These are phyloP conservation scores for Hypoxylon lienhwacheense DNA, from an alignment of 495 filamentous ascomycete genomes.

Conservation along the genomic window DNA sequence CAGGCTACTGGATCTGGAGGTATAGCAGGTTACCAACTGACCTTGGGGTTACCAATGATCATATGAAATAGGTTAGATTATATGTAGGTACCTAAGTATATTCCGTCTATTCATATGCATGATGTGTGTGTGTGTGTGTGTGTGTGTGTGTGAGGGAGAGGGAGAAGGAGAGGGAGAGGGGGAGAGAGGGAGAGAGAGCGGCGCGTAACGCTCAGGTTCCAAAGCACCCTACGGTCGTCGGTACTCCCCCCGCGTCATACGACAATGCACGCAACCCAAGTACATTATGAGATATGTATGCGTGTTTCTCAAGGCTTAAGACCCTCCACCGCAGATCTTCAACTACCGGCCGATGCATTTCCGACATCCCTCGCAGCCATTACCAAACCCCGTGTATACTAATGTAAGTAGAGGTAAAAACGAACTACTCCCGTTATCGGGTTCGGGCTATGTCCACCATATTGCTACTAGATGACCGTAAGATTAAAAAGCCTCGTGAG, in stretches of 20 bases:
- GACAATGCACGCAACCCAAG: conserved; percentile 4
- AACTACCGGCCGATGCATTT: conserved; percentile 36
- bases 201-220: too few relatives aligned
- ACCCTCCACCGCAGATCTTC: conserved; percentile 26
- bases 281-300: background rate
- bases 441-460: too few relatives aligned
- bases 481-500: too few relatives aligned
- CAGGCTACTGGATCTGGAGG: conserved; percentile 24
- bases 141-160: too few relatives aligned
- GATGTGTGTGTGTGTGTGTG: too few relatives aligned
- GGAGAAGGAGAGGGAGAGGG: too few relatives aligned
- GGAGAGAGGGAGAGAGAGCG: too few relatives aligned
- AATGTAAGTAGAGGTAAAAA: too few relatives aligned
- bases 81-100: too few relatives aligned
- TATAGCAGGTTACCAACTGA: conserved; percentile 24
- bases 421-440: conserved; percentile 2
- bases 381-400: conserved; percentile 18
- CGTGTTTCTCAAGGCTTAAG: conserved; percentile 9
- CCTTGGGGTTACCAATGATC: conserved; percentile 15
- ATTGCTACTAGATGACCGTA: too few relatives aligned
- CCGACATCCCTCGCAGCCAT: conserved; percentile 13
- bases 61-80: background rate
- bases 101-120: conserved; percentile 5
- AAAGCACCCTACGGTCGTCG: background rate
- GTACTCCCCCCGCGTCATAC: conserved; percentile 6